Percentiles rank a stretch among this genome's conserved stretches.
Conservation (phyloP, 1,284 basidiomycete genomes). For the Ustilago tritici region DNA sequence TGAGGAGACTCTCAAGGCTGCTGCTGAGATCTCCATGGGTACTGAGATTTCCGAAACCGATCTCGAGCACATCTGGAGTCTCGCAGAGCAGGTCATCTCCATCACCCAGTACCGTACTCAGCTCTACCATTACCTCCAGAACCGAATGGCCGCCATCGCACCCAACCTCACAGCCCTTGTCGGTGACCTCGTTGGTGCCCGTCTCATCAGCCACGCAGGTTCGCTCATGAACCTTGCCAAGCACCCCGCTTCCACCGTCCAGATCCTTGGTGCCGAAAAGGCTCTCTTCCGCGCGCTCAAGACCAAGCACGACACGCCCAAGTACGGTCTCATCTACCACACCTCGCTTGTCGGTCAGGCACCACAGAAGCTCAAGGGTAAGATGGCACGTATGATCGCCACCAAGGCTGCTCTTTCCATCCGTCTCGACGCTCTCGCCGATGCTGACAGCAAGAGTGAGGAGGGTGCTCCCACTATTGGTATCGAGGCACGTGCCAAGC, state of each 20-base stretch:
- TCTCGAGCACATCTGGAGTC: conserved; percentile 90
- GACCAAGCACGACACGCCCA: conserved; percentile 98
- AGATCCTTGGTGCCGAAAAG: conserved; percentile 98
- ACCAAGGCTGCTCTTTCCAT: conserved; percentile 91
- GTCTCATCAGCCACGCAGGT: conserved; percentile 95
- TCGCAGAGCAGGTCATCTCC: conserved; percentile 96
- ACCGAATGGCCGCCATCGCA: conserved; percentile 96
- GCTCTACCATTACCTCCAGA: conserved; percentile 92
- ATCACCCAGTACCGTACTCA: conserved; percentile 94
- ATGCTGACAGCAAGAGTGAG: conserved; percentile 89
- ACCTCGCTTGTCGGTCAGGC: conserved; percentile 90
- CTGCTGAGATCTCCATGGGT: conserved; percentile 94
- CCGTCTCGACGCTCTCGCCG: conserved; percentile 94
- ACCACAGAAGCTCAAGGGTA: conserved; percentile 97
- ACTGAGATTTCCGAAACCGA: conserved; percentile 97
- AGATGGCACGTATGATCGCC: conserved; percentile 99
- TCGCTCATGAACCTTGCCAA: conserved; percentile 93
- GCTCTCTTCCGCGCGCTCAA: conserved; percentile 97
- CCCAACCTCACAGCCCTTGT: conserved; percentile 96
- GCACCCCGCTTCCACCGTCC: conserved; percentile 96
- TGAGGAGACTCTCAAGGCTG: conserved; percentile 88
- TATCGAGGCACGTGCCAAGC: conserved; percentile 90
- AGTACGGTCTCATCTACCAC: conserved; percentile 97
- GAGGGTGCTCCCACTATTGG: conserved; percentile 83
- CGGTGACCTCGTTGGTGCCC: conserved; percentile 94